Evolutionary conservation across 2,329 filamentous ascomycete species (phyloP).

Genomic region (Metarhizium anisopliae): DNA sequence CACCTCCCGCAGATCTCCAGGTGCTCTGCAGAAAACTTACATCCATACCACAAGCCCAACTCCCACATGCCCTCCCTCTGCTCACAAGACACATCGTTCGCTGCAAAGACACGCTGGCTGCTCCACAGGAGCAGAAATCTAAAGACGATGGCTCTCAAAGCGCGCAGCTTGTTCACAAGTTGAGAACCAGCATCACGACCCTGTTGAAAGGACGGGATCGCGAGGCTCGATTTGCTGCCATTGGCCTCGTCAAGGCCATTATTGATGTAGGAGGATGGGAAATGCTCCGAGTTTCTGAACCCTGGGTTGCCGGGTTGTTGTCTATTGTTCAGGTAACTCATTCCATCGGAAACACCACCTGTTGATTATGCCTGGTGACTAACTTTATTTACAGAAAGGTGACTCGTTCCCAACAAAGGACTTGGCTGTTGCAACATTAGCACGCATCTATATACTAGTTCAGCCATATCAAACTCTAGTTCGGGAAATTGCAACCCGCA

Average conservation of each 20-base stretch:
- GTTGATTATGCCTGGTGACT: neutral
- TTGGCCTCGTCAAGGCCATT: conserved; percentile 69
- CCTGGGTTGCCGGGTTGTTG: conserved; percentile 72
- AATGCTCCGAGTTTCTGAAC: conserved; percentile 59
- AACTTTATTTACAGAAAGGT: conserved; percentile 50
- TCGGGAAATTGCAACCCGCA: conserved; percentile 81
- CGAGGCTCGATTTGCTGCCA: conserved; percentile 69
- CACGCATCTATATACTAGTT: conserved; percentile 75
- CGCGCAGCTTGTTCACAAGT: conserved; percentile 66
- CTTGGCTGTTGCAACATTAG: conserved; percentile 66
- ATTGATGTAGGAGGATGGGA: conserved; percentile 83
- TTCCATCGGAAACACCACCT: neutral
- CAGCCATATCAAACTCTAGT: conserved; percentile 75
- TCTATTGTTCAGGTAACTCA: conserved; percentile 59
- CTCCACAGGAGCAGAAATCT: conserved; percentile 48
- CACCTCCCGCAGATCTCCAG: conserved; percentile 45
- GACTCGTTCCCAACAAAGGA: conserved; percentile 69
- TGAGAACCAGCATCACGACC: conserved; percentile 69
- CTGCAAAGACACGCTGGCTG: conserved; percentile 53
- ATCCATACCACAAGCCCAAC: conserved; percentile 60
- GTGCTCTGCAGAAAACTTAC: conserved; percentile 62
- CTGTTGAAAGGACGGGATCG: conserved; percentile 68
- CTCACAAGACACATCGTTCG: conserved; percentile 53
- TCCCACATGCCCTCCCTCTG: conserved; percentile 63
- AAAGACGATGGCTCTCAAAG: conserved; percentile 56